phyloP scores from a whole-genome alignment of 2,329 filamentous ascomycete genomes.

The Didymella segeticola region DNA sequence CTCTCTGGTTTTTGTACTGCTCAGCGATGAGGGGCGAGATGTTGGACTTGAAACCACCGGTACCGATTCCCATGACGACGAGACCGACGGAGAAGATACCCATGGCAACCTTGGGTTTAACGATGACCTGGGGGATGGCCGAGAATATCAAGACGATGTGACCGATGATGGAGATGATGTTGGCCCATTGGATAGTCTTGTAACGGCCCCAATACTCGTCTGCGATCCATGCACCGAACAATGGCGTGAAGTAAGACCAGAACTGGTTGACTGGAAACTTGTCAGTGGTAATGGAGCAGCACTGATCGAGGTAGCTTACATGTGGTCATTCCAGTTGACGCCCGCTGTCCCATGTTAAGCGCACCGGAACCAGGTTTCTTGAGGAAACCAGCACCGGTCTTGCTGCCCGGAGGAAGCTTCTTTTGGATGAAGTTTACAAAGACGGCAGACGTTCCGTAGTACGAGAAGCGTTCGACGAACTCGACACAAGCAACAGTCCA shows the following conservation, averaged over 20 bases:
- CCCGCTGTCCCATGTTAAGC: constrained; percentile 62
- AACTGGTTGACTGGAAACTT: constrained; percentile 56
- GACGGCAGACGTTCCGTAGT: constrained; percentile 48
- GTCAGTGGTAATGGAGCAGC: neutral
- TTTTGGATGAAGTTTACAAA: constrained; percentile 50
- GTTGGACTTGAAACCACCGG: constrained; percentile 74
- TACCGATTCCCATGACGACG: constrained; percentile 70
- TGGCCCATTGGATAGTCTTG: constrained; percentile 64
- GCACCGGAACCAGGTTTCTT: constrained; percentile 51
- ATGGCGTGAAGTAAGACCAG: constrained; percentile 64
- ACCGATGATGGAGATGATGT: constrained; percentile 64
- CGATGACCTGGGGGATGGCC: constrained; percentile 61
- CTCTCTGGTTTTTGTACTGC: constrained; percentile 54
- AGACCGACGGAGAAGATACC: constrained; percentile 63
- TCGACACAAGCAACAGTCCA: constrained; percentile 48
- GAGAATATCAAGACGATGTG: constrained; percentile 63
- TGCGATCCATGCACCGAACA: constrained; percentile 64
- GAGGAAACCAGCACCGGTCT: constrained; percentile 45
- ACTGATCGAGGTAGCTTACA: constrained; percentile 29
- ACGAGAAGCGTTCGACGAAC: constrained; percentile 47
- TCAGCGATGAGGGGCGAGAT: constrained; percentile 65
- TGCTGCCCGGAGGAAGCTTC: constrained; percentile 40
- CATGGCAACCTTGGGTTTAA: constrained; percentile 57
- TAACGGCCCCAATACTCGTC: constrained; percentile 68
- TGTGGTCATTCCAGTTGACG: constrained; percentile 59